Base-by-base conservation (phyloP, 306 rosid species). In the Pyrus communis region DNA sequence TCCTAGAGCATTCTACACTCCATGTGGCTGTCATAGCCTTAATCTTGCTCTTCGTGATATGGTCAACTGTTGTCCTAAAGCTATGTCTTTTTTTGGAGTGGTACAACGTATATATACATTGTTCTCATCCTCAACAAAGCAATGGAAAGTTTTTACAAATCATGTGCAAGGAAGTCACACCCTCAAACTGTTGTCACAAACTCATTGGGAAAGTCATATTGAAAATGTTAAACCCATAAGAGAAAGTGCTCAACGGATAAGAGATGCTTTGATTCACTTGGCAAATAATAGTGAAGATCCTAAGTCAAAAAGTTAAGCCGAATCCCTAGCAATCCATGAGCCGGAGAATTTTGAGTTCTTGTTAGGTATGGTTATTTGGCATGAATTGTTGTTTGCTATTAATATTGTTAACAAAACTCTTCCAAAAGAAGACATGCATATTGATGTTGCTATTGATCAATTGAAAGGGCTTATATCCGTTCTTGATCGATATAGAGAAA, bases 341-440 rank as follows among this genome's bases (percentile, higher is more conserved):
- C 7, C 61, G 35, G 69, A 62, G 42, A 75, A 61, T 61, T 70
- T 78, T 78, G 71, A 70, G 17, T 77, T 78, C 74, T 63, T 69
- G n/a, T 25, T 73, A 17, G 38, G 64, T 1, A 46, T 61, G 71
- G 59, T n/a, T 77, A 77, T 68, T 55, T 78, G 64, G 82, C 55
- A 79, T 79, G 43, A 80, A 58, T 35, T 80, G 15, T 80, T 80
- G 38, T 80, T 71, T 80, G 70, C 21, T 67, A 51, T 74, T 74
- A 80, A 74, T 10, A 33, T 10, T 28, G 11, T 67, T 40, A 74
- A 63, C 61, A 73, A 66, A 28, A 40, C 43, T 30, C 43, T 73
- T 58, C 54, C 64, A 52, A 49, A 17, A 12, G 46, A 70, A 42
- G 71, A 70, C 35, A 59, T 70, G 61, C 23, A 14, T 14, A 59